These are phyloP conservation scores for Annulohypoxylon moriforme DNA, from an alignment of 495 filamentous ascomycete species.

Conservation along the genomic window DNA sequence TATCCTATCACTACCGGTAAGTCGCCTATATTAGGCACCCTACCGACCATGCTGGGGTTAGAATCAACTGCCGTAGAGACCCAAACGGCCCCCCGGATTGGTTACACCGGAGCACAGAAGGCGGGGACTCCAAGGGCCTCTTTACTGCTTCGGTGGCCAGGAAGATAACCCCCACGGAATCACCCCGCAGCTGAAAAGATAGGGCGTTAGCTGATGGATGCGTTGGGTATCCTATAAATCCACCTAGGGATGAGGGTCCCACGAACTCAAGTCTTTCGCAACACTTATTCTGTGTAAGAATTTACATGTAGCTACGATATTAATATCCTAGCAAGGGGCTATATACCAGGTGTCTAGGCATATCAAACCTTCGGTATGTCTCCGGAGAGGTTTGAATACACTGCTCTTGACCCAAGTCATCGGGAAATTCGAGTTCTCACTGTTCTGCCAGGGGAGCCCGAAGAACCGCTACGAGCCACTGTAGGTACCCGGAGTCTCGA, in stretches of 20 bases:
- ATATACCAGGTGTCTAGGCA: too few species aligned
- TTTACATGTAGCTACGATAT: too few species aligned
- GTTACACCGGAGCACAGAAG: too few species aligned
- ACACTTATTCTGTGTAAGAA: too few species aligned
- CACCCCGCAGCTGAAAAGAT: not conserved
- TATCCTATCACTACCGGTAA: too few species aligned
- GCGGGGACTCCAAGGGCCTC: too few species aligned
- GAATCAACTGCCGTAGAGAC: too few species aligned
- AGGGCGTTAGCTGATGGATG: not conserved
- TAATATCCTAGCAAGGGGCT: too few species aligned
- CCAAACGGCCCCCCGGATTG: too few species aligned
- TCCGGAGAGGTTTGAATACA: constrained; percentile 1
- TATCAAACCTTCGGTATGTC: not conserved
- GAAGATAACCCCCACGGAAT: not conserved
- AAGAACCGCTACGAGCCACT: constrained; percentile 7
- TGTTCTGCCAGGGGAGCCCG: not conserved
- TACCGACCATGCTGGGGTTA: too few species aligned
- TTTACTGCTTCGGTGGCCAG: too few species aligned
- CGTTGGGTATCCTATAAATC: not conserved
- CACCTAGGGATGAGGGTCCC: not conserved
- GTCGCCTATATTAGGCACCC: too few species aligned
- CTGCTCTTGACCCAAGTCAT: constrained; percentile 5
- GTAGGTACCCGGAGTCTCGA: constrained; percentile 1
- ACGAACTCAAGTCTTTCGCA: not conserved
- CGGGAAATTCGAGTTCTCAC: constrained; percentile 14